A percentile compares a stretch with the other conserved stretches of the same genome.
phyloP scores from a whole-genome alignment of 1,284 basidiomycete species.

The Ceratobasidium papillatum region DNA sequence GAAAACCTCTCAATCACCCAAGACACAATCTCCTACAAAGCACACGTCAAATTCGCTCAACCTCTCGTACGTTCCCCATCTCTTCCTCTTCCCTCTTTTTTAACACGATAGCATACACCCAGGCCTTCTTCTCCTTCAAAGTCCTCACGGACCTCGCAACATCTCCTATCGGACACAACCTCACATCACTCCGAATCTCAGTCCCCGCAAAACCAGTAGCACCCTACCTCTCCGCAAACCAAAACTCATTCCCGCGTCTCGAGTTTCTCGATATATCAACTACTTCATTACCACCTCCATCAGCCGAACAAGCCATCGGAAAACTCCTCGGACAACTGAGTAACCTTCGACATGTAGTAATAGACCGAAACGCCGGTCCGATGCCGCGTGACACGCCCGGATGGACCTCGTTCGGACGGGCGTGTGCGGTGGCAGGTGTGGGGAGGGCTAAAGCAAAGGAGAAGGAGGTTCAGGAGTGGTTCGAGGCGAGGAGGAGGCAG shows the following conservation, averaged over 20 bases:
- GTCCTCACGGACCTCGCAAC: conserved; percentile 58
- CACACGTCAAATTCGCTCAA: conserved; percentile 66
- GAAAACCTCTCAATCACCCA: conserved; percentile 69
- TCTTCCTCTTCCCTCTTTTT: background rate
- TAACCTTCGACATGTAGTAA: conserved; percentile 57
- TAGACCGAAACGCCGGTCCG: conserved; percentile 48
- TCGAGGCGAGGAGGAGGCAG: conserved; percentile 48
- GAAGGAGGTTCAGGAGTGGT: conserved; percentile 63
- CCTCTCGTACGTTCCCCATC: conserved; percentile 60
- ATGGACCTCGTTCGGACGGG: conserved; percentile 65
- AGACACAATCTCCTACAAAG: conserved; percentile 61
- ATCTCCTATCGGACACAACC: conserved; percentile 56
- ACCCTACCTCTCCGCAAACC: conserved; percentile 54
- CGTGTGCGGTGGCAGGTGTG: conserved; percentile 63
- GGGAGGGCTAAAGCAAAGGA: conserved; percentile 65
- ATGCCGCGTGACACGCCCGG: conserved; percentile 52
- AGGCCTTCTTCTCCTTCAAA: conserved; percentile 67
- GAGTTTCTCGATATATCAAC: conserved; percentile 70
- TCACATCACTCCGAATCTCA: conserved; percentile 64
- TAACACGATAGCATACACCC: background rate
- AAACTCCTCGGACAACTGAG: conserved; percentile 59
- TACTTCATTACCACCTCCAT: conserved; percentile 55
- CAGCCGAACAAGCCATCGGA: conserved; percentile 57
- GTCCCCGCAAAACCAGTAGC: conserved; percentile 67
- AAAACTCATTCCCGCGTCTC: conserved; percentile 55